Evolutionary conservation across 345 rosid genomes (phyloP), one percentile per base, ranked within the genome.

Genomic region (Moringa oleifera): DNA sequence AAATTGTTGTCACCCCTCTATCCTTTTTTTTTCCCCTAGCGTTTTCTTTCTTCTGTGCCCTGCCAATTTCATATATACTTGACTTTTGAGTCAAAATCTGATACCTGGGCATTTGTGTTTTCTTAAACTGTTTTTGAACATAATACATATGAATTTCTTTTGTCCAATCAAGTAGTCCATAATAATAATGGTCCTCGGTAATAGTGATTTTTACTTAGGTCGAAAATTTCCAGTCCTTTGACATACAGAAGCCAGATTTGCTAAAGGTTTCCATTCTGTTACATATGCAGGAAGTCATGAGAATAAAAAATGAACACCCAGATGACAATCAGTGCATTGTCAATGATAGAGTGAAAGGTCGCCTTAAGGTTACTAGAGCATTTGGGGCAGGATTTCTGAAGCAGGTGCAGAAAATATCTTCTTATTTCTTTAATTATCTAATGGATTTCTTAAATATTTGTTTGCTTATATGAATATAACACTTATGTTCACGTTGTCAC

Each of bases 341-440:
- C 71, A 93, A 93, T 61, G 95, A 85, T 60, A 82, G 98, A 75
- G 96, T 93, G 51, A 90, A 93, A 73, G 98, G 98, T 23, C 94
- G 97, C 53, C 86, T 93, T 47, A 88, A 90, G 85, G 98, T 90
- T 62, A 90, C 98, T 9, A 84, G 98, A 73, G 98, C 98, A 25
- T 93, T 93, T 75, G 98, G 98, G 49, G 98, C 98, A 25, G 98
- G 98, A 73, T 93, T 83, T 71, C 79, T 93, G 68, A 93, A 93
- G 73, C 85, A 85, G 97, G 98, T 93, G 36, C 6, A 49, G 25
- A 49, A 19, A 31, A 56, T 8, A 2, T 28, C 21, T 62, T 62
- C 41, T 11, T 12, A 2, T 18, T 47, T 4, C 5, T 47, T 12
- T 47, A 47, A 18, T 47, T 18, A 47, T 47, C 51, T 47, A 47